Evolutionary conservation across 331 rosid species (phyloP), one percentile per base, ranked within the genome.

Genomic region (Malus hybrid): DNA sequence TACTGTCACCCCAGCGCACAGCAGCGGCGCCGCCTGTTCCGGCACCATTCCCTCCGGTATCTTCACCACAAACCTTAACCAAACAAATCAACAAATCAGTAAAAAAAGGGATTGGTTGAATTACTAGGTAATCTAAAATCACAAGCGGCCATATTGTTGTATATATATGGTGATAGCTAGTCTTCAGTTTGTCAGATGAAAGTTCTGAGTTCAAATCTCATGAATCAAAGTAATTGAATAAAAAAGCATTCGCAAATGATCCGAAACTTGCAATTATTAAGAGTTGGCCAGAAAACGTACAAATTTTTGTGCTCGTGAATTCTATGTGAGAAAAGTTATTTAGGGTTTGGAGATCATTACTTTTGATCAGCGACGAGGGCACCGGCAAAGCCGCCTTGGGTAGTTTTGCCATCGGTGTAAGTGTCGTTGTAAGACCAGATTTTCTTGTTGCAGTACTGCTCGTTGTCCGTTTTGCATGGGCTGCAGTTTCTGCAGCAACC

Each of bases 361-460:
- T 88, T 93, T 31, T 93, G 94, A 28, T 91, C 80, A 31, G 89
- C 97, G 12, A 93, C 77, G 80, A 85, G 83, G 80, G 93, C 70
- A 48, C 82, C 82, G 2, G 96, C 96, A 70, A 93, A 95, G 34
- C 99, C 99, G 39, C 99, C 99, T 76, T 92, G 93, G 10, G 97
- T 95, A 79, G 92, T 83, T 20, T 80, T 85, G 20, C 97, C 97
- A 32, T 95, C 99, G 0, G 79, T 12, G 55, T 89, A 89, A 36
- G 90, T 90, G 39, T 90, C 90, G 68, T 92, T 94, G 75, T 89
- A 94, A 31, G 81, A 76, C 97, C 97, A 94, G 81, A 92, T 90
- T 72, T 87, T 90, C 83, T 89, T 86, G 88, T 64, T 82, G 79
- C 97, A 94, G 73, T 94, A 95, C 59, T 95, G 93, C 79, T 92